Conservation (phyloP, 371 early-diverging fungal genomes). For the Rhizopus arrhizus region DNA sequence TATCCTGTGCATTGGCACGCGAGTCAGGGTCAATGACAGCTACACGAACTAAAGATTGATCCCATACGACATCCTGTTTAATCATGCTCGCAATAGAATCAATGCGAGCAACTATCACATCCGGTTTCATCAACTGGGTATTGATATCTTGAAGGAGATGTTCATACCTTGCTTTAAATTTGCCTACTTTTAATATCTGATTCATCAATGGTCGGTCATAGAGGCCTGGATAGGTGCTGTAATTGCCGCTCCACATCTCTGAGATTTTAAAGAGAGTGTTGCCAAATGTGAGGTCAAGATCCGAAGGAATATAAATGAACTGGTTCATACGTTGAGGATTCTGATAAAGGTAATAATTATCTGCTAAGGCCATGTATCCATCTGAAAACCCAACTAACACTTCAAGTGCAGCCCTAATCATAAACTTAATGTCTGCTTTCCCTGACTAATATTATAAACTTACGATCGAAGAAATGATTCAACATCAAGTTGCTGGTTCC, state of each 20-base stretch:
- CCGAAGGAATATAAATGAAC: constrained; percentile 22
- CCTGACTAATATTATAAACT: constrained; percentile 4
- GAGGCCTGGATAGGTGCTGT: constrained; percentile 32
- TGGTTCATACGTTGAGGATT: constrained; percentile 3
- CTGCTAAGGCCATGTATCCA: constrained; percentile 28
- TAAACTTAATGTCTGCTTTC: neutral
- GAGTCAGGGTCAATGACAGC: neutral
- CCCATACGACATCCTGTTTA: constrained; percentile 26
- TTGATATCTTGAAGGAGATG: neutral
- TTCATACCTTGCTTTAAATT: neutral
- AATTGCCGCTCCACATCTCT: constrained; percentile 29
- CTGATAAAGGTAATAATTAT: constrained; percentile 38
- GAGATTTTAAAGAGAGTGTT: neutral
- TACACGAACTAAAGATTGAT: constrained; percentile 5
- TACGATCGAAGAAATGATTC: constrained; percentile 34
- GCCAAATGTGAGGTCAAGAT: constrained; percentile 37
- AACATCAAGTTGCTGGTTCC: constrained; percentile 29
- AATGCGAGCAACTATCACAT: constrained; percentile 16
- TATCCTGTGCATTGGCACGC: constrained; percentile 4
- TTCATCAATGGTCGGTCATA: constrained; percentile 17
- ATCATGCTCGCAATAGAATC: constrained; percentile 25
- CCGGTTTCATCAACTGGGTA: constrained; percentile 15
- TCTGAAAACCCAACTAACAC: constrained; percentile 35
- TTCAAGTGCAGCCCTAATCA: constrained; percentile 30
- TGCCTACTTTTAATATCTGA: constrained; percentile 5